phyloP scores from a whole-genome alignment of 2,329 filamentous ascomycete species.

The Sarocladium oryzae region DNA sequence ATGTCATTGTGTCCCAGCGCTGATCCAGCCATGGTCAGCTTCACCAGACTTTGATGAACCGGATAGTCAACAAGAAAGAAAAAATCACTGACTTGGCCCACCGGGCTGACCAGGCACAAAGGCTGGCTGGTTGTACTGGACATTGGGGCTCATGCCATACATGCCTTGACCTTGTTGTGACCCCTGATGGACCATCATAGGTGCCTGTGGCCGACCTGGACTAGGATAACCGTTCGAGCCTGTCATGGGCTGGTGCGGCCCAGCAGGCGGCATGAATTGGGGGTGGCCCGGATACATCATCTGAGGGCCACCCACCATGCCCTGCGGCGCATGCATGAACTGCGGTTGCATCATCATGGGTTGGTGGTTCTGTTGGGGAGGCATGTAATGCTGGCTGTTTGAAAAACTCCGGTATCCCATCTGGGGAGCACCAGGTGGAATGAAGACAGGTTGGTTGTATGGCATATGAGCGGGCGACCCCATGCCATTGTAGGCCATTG shows the following conservation, averaged over 20 bases:
- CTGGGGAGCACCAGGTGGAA: slow-evolving; percentile 62
- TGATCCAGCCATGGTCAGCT: slow-evolving; percentile 30
- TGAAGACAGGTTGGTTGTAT: slow-evolving; percentile 67
- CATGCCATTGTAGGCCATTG: slow-evolving; percentile 66
- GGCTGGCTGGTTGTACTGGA: slow-evolving; percentile 66
- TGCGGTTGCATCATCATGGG: slow-evolving; percentile 79
- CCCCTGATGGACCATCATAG: slow-evolving; percentile 92
- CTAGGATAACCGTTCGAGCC: slow-evolving; percentile 80
- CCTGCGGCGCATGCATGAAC: slow-evolving; percentile 69
- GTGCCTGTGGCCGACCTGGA: slow-evolving; percentile 68
- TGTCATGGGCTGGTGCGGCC: slow-evolving; percentile 52
- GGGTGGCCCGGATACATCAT: slow-evolving; percentile 74
- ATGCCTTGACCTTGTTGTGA: slow-evolving; percentile 82
- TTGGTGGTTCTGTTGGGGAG: slow-evolving; percentile 64
- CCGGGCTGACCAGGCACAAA: slow-evolving; percentile 55
- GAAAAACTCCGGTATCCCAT: slow-evolving; percentile 67
- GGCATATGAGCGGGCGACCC: slow-evolving; percentile 63
- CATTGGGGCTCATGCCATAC: slow-evolving; percentile 69
- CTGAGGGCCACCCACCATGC: slow-evolving; percentile 62
- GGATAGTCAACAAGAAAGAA: neutral
- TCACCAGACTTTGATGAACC: neutral
- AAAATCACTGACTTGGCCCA: slow-evolving; percentile 60
- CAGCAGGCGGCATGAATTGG: slow-evolving; percentile 58
- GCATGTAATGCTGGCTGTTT: slow-evolving; percentile 63
- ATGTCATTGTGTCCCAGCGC: slow-evolving; percentile 51